Evolutionary conservation across 768 basidiomycete genomes (phyloP), one percentile per base, ranked within the genome.

Genomic region (Collybia sordida): DNA sequence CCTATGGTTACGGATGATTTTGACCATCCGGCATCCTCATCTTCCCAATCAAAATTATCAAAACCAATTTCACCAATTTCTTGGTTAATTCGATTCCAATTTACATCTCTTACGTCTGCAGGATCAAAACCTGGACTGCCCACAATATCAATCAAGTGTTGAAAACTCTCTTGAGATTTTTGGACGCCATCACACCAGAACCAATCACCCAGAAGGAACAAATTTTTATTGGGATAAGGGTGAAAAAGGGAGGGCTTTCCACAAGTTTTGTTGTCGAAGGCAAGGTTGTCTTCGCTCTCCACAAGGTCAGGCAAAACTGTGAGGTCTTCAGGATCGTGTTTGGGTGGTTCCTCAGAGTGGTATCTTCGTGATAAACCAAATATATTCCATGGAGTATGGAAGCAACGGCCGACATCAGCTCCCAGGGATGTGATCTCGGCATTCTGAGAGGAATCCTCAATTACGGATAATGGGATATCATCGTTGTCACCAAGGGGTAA

Each of bases 1-100:
- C 17, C 22, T 0, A 57, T 47, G 2, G 28, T 47, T 6, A 59
- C 41, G 1, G 44, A 12, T 11, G 35, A 53, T 14, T 28, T 27
- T 6, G 24, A 61, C 59, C 47, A 65, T 15, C 55, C 61, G 43
- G 40, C 60, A 42, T 53, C 52, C 31, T 53, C 22, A 14, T 42
- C n/a, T 15, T 42, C 6, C 3, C 47, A 36, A 4, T 42, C 43
- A 23, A 18, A 18, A 6, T 27, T 11, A 25, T 48, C 49, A 8
- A 19, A 43, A 38, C 27, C n/a, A 12, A 23, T 34, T 1, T 25
- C 15, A 3, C 23, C 56, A 8, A 61, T 42, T n/a, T 39, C 27
- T 2, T n/a, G 12, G 27, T 58, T 42, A 15, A 61, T 49, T 19
- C 17, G 7, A 2, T 31, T 24, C 59, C 57, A 61, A 8, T 41